Conservation (phyloP, 164 flowering plant genomes). For the Buxus sempervirens region DNA sequence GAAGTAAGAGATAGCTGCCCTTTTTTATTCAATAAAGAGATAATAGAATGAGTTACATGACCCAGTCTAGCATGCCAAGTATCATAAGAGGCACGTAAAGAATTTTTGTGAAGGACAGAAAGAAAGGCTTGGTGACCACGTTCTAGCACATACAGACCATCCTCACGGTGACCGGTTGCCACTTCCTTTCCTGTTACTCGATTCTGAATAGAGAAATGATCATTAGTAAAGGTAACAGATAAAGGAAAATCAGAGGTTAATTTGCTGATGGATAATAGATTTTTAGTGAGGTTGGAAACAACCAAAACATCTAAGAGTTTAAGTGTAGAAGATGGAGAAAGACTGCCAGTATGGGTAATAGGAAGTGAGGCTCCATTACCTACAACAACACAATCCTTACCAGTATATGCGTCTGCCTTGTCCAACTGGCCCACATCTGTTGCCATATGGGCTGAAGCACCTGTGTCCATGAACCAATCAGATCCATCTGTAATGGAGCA, state of each 20-base stretch:
- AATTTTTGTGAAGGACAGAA: too few relatives aligned
- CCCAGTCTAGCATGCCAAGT: background rate
- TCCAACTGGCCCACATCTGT: background rate
- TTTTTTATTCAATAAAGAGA: too few relatives aligned
- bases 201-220: background rate
- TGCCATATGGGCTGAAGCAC: background rate
- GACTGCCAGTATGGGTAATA: conserved; percentile 7
- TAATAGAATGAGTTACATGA: background rate
- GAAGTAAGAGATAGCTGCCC: background rate
- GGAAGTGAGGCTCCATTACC: conserved; percentile 1
- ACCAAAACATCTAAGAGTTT: conserved; percentile 8
- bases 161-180: background rate
- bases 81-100: too few relatives aligned
- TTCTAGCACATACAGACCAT: conserved; percentile 1
- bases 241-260: too few relatives aligned
- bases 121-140: conserved; percentile 1
- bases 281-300: background rate
- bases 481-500: background rate
- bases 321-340: background rate
- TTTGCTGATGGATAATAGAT: background rate
- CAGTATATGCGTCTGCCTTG: background rate
- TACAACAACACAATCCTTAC: background rate
- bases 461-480: background rate
- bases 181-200: background rate
- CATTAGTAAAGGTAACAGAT: too few relatives aligned